Base-by-base conservation (phyloP, 768 basidiomycete species). In the Trametes sanguinea region DNA sequence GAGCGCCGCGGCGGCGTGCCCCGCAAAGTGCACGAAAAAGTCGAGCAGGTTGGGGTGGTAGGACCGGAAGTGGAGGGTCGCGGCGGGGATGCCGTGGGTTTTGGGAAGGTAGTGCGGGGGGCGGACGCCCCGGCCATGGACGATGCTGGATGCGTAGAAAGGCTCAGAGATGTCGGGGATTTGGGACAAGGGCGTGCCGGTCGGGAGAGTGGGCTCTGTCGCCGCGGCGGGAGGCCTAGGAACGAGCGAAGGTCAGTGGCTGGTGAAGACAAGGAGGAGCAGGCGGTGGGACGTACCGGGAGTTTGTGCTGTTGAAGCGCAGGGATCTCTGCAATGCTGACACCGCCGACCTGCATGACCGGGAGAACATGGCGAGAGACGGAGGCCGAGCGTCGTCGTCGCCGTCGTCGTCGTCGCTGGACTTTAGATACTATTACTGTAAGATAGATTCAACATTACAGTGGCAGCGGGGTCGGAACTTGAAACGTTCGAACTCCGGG, bases 1-100 rank as follows among this genome's bases (percentile, higher is more conserved):
- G 44, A 98, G 82, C 1, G 92, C 85, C n/a, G 86, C 79, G 0
- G 95, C 95, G 0, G 93, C 87, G 67, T 95, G 94, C 0, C 84
- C 73, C 0, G 88, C 88, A 67, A 98, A 95, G 72, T 92, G 88
- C 5, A 88, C 83, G 76, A 90, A 95, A 62, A 94, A 83, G 67
- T 86, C 83, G 52, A 98, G 85, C 7, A 84, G 81, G 40, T 76
- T 72, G 13, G 81, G 77, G 69, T 86, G 79, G 77, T 95, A 85
- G 1, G 93, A 86, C 51, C 92, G 89, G 73, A 98, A 84, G 69
- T 94, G 92, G 62, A 98, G 79, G 51, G 81, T 80, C 2, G 93
- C 94, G 67, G 86, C 90, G 54, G 95, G 94, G 57, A 92, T 80
- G 60, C 76, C 75, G 76, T 92, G 84, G 9, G 85, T 85, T 4